Percentiles rank a stretch among this genome's conserved stretches.
phyloP scores from a whole-genome alignment of 1,284 basidiomycete species.

The Anthracocystis setariae region DNA sequence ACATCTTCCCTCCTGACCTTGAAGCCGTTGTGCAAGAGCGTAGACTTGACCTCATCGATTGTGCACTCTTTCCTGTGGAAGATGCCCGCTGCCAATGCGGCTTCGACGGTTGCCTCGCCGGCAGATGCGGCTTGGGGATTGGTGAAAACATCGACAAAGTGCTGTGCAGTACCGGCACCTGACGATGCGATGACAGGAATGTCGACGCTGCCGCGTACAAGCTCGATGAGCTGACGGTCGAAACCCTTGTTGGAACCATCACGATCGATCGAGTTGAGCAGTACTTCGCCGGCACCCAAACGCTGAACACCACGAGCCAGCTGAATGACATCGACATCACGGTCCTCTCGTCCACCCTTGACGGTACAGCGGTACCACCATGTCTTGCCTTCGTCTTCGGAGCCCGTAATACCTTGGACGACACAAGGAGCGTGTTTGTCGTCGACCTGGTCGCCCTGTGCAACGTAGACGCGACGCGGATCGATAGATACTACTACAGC shows the following conservation, averaged over 20 bases:
- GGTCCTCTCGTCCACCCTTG: constrained; percentile 85
- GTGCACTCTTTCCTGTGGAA: constrained; percentile 91
- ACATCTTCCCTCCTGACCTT: constrained; percentile 52
- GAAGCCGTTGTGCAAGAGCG: constrained; percentile 59
- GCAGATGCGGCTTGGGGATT: constrained; percentile 3
- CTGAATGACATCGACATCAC: constrained; percentile 91
- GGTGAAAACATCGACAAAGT: constrained; percentile 81
- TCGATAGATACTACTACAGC: constrained; percentile 98
- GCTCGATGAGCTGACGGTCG: constrained; percentile 81
- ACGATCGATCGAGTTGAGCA: constrained; percentile 95
- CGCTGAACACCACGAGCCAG: constrained; percentile 86
- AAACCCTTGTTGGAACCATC: constrained; percentile 95
- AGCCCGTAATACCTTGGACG: constrained; percentile 68
- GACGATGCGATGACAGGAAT: constrained; percentile 96
- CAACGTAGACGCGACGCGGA: constrained; percentile 87
- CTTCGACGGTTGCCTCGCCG: constrained; percentile 75
- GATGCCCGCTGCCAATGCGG: constrained; percentile 94
- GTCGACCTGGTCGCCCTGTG: constrained; percentile 70
- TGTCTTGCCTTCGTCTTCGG: constrained; percentile 74
- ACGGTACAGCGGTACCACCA: constrained; percentile 99
- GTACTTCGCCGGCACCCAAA: constrained; percentile 92
- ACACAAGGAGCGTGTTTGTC: constrained; percentile 68
- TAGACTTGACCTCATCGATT: constrained; percentile 70
- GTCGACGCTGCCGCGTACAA: constrained; percentile 78
- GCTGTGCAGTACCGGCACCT: constrained; percentile 80